These are phyloP conservation scores for Microbotryum violaceum DNA, from an alignment of 1,284 basidiomycete genomes.

Conservation along the genomic window DNA sequence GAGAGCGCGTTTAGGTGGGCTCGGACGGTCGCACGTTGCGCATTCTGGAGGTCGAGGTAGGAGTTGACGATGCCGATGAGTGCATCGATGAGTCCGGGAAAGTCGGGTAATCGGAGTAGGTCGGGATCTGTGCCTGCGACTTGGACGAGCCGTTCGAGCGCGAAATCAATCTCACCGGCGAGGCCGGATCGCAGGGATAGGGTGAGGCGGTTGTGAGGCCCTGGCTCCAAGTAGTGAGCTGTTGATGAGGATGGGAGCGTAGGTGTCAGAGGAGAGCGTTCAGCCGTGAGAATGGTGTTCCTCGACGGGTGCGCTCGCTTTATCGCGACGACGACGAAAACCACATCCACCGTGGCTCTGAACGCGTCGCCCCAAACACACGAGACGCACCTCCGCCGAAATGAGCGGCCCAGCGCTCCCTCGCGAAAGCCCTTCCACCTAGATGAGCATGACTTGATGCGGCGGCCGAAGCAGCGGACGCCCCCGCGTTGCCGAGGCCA, in stretches of 20 bases:
- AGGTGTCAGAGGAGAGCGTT: no score
- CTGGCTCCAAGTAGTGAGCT: slow-evolving; percentile 32
- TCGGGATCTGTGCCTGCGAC: slow-evolving; percentile 58
- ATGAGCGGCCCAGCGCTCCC: no score
- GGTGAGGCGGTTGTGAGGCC: slow-evolving; percentile 67
- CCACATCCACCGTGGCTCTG: no score
- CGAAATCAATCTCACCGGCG: slow-evolving; percentile 66
- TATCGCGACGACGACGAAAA: no score
- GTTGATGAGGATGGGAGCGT: neutral
- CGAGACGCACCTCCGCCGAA: no score
- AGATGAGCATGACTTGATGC: no score
- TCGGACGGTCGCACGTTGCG: slow-evolving; percentile 48
- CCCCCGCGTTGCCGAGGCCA: no score
- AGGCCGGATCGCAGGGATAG: slow-evolving; percentile 69
- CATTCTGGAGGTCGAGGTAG: slow-evolving; percentile 11
- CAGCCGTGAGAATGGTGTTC: no score
- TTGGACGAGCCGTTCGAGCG: slow-evolving; percentile 65
- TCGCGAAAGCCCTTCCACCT: no score
- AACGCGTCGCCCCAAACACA: no score
- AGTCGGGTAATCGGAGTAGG: slow-evolving; percentile 56
- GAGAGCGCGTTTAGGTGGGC: neutral
- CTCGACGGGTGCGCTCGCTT: no score
- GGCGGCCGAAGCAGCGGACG: no score
- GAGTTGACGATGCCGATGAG: slow-evolving; percentile 67
- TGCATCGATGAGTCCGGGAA: slow-evolving; percentile 66